Evolutionary conservation across 2,329 filamentous ascomycete genomes (phyloP), one percentile per base, ranked within the genome.

Genomic region (Verticillium klebahnii): DNA sequence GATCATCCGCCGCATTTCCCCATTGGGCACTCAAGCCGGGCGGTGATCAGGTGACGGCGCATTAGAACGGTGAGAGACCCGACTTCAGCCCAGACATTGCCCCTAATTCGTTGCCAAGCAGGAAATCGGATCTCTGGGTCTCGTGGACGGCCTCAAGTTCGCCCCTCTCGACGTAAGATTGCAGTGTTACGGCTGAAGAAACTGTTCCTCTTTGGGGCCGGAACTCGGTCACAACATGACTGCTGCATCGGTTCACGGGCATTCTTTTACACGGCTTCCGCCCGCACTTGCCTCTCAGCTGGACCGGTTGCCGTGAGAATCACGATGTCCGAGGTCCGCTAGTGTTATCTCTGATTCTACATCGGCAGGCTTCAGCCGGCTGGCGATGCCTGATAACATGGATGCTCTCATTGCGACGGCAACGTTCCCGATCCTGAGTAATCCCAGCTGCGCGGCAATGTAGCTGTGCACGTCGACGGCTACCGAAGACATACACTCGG

Each of bases 1-100:
- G 57, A 58, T 58, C 57, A 58, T 58, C 57, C 57, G 57, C 31
- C 19, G 32, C 39, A 29, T 58, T 58, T 40, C 57, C 57, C 57
- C 36, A n/a, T 58, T 50, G 37, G 57, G 57, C 45, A 50, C 45
- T n/a, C 19, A 50, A 25, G 45, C 19, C 45, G 45, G 8, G 17
- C 45, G 19, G 12, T n/a, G 45, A 50, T 50, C 45, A 50, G 45
- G 45, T 50, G 45, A 50, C 45, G 45, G 45, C 9, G 17, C 45
- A 11, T n/a, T 25, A 2, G 45, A 50, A 50, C 45, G 45, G 40
- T 14, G 45, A 50, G n/a, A 9, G 11, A 14, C 45, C 45, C 45
- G 45, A n/a, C 45, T 23, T 50, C n/a, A 50, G 45, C 45, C 19
- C n/a, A n/a, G 9, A 12, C 19, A 25, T 12, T 50, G 9, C 45